Conservation (phyloP, 2,329 filamentous ascomycete species). For the Sporothrix globosa region DNA sequence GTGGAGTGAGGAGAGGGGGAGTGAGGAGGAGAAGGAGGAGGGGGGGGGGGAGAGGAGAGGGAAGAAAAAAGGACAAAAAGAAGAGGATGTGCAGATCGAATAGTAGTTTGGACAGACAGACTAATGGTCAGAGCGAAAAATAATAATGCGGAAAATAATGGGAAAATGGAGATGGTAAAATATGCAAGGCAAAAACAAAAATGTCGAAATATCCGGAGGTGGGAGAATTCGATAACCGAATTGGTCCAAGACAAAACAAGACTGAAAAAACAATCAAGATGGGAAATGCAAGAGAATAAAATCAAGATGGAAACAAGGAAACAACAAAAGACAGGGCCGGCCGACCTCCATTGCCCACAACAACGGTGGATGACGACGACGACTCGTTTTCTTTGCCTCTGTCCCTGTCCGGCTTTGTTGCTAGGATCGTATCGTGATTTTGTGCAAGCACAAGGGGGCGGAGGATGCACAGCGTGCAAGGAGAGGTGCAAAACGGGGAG, state of each 20-base stretch:
- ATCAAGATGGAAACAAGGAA: neutral
- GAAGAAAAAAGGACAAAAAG: neutral
- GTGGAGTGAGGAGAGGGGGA: neutral
- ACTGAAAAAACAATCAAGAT: neutral
- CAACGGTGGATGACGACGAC: conserved; percentile 7
- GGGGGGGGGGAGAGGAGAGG: neutral
- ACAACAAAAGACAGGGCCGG: neutral
- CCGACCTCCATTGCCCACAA: conserved; percentile 14
- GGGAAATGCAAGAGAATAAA: too few relatives aligned
- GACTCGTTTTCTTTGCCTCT: neutral
- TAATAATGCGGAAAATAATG: conserved; percentile 7
- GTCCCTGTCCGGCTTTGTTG: neutral
- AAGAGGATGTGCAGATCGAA: neutral
- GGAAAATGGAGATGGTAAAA: neutral
- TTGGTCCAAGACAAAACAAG: too few relatives aligned
- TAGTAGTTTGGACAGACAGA: too few relatives aligned
- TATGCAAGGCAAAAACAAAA: neutral
- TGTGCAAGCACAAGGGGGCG: neutral
- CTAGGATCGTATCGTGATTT: conserved; percentile 5
- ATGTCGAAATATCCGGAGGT: conserved; percentile 2
- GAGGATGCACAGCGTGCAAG: conserved; percentile 12
- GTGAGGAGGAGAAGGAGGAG: neutral
- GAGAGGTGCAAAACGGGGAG: neutral
- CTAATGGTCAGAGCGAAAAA: neutral
- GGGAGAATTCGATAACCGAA: neutral